These are phyloP conservation scores for Aspergillus sp. DNA, from an alignment of 2,329 filamentous ascomycete genomes.

Conservation along the genomic window DNA sequence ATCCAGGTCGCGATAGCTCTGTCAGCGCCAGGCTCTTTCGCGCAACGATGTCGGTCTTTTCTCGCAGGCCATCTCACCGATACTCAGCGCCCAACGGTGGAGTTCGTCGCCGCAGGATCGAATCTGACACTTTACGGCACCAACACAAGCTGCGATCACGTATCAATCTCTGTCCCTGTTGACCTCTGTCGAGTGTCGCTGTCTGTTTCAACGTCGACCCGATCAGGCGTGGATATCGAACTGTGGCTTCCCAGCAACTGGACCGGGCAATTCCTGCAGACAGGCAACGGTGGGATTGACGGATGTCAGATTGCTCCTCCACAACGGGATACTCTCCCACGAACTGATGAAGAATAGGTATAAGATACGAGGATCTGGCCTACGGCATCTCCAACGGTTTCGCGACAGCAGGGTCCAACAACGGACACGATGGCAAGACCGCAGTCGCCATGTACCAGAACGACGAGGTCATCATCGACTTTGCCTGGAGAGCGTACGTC, in stretches of 20 bases:
- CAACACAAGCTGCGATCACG: background rate
- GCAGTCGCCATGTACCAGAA: conserved; percentile 1
- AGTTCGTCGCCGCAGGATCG: background rate
- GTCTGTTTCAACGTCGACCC: background rate
- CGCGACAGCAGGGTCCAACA: conserved; percentile 9
- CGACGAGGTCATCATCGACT: conserved; percentile 2
- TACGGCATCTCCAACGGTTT: conserved; percentile 8
- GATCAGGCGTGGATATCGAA: conserved; percentile 3
- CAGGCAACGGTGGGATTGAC: conserved; percentile 9
- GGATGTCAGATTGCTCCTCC: conserved; percentile 1
- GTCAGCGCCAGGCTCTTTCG: background rate
- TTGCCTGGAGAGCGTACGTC: conserved; percentile 10
- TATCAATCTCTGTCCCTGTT: background rate
- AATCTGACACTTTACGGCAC: background rate
- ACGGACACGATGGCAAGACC: conserved; percentile 9
- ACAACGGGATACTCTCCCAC: background rate
- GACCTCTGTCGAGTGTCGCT: background rate
- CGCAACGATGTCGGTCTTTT: background rate
- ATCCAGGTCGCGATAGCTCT: background rate
- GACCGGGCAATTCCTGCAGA: conserved; percentile 6
- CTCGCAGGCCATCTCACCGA: background rate
- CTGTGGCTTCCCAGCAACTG: conserved; percentile 8
- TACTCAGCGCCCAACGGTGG: background rate
- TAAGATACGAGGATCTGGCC: conserved; percentile 9
- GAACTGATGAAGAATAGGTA: background rate